Evolutionary conservation across 345 rosid species (phyloP).

Genomic region (Camelina hispida): DNA sequence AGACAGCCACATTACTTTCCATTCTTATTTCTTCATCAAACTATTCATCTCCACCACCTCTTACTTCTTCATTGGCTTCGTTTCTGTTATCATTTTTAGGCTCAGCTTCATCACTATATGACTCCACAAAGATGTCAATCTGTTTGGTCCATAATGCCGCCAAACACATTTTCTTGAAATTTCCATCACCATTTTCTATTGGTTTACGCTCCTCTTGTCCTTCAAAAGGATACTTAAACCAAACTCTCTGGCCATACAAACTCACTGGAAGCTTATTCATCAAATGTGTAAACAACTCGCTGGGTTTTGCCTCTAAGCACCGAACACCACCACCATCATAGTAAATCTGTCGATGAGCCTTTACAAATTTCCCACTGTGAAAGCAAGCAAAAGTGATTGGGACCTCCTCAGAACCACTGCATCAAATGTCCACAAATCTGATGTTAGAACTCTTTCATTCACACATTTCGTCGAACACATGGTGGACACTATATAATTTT

Average conservation of each 20-base stretch:
- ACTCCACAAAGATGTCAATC: neutral
- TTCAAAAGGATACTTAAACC: neutral
- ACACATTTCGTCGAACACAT: too few species aligned
- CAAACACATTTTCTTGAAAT: neutral
- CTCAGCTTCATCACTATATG: neutral
- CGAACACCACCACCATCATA: neutral
- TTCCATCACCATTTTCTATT: neutral
- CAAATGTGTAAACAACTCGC: neutral
- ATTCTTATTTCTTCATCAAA: too few species aligned
- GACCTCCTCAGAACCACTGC: neutral
- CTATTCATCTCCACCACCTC: too few species aligned
- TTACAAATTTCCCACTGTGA: neutral
- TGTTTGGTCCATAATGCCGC: neutral
- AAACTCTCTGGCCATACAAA: neutral
- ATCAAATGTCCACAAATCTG: neutral
- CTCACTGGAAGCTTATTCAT: neutral
- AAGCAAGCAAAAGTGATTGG: neutral
- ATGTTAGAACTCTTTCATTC: too few species aligned
- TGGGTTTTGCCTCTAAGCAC: neutral
- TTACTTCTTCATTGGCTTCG: neutral
- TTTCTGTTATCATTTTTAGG: neutral
- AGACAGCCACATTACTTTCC: too few species aligned
- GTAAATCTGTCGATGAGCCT: neutral
- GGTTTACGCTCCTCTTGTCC: neutral
- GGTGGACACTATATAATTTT: too few species aligned